Evolutionary conservation across 2,329 filamentous ascomycete genomes (phyloP).

Genomic region (Cytospora chrysosperma): DNA sequence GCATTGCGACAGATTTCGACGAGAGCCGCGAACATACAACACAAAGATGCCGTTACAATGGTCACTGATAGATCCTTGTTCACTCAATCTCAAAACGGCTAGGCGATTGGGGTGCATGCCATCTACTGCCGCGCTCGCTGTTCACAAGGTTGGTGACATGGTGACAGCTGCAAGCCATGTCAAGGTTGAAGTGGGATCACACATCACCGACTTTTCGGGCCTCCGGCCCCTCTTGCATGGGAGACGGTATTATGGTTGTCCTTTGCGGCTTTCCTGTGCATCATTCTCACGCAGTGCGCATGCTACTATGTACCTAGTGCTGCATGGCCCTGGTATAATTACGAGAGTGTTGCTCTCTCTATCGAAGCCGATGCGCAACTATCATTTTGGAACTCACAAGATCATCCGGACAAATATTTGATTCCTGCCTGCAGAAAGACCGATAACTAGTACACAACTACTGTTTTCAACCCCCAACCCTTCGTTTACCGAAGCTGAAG

Average conservation of each 20-base stretch:
- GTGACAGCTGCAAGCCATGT: not conserved
- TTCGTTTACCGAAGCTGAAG: not conserved
- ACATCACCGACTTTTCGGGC: not conserved
- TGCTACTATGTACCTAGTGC: not conserved
- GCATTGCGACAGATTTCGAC: not conserved
- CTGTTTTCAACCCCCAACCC: not conserved
- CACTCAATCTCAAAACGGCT: not conserved
- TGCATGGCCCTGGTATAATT: not conserved
- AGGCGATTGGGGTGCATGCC: not conserved
- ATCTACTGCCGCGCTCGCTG: constrained; percentile 2
- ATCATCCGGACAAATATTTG: not conserved
- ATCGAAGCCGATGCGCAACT: not conserved
- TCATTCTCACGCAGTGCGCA: not conserved
- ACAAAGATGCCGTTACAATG: not conserved
- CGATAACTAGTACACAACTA: not conserved
- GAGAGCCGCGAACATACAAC: not conserved
- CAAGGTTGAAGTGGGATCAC: not conserved
- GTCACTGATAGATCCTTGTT: not conserved
- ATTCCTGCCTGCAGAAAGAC: not conserved
- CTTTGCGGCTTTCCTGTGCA: not conserved
- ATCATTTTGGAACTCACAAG: not conserved
- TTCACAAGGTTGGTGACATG: constrained; percentile 1
- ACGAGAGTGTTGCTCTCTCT: not conserved
- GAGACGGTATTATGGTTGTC: not conserved
- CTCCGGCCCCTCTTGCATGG: not conserved